Evolutionary conservation across 768 basidiomycete species (phyloP).

Genomic region (Termitomyces sp.): DNA sequence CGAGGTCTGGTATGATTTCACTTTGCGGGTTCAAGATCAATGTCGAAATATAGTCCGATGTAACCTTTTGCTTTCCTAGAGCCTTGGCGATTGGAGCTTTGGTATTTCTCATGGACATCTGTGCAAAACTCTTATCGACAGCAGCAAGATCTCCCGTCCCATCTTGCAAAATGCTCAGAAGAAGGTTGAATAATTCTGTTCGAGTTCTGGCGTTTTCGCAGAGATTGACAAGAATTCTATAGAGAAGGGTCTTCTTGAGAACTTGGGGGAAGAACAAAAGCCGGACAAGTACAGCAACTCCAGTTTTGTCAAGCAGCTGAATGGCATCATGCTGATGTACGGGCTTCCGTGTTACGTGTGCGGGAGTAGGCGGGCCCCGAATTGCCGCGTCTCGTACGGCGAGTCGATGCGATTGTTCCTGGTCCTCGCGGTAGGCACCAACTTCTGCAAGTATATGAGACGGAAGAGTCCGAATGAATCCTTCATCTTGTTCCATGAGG

Average conservation of each 20-base stretch:
- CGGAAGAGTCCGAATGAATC: constrained; percentile 74
- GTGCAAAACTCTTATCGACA: constrained; percentile 91
- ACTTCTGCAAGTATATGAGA: constrained; percentile 86
- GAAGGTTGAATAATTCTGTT: constrained; percentile 87
- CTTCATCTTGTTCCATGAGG: constrained; percentile 82
- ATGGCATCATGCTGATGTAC: constrained; percentile 77
- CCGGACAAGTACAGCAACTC: constrained; percentile 84
- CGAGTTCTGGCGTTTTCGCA: constrained; percentile 94
- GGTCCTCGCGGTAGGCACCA: constrained; percentile 59
- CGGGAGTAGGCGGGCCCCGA: constrained; percentile 21
- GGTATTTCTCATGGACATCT: constrained; percentile 70
- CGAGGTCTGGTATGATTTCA: constrained; percentile 86
- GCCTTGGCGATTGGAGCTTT: constrained; percentile 50
- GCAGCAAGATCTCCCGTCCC: constrained; percentile 88
- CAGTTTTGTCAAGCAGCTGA: constrained; percentile 85
- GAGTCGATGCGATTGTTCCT: constrained; percentile 26
- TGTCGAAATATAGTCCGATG: constrained; percentile 45
- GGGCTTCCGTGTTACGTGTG: constrained; percentile 40
- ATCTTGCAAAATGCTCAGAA: constrained; percentile 92
- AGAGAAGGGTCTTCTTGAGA: constrained; percentile 75
- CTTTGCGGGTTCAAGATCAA: constrained; percentile 49
- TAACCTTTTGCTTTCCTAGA: constrained; percentile 64
- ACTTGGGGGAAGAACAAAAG: constrained; percentile 96
- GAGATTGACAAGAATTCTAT: constrained; percentile 87
- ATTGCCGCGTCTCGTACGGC: constrained; percentile 22